phyloP scores from a whole-genome alignment of 345 rosid species.

The Lepidium sativum region DNA sequence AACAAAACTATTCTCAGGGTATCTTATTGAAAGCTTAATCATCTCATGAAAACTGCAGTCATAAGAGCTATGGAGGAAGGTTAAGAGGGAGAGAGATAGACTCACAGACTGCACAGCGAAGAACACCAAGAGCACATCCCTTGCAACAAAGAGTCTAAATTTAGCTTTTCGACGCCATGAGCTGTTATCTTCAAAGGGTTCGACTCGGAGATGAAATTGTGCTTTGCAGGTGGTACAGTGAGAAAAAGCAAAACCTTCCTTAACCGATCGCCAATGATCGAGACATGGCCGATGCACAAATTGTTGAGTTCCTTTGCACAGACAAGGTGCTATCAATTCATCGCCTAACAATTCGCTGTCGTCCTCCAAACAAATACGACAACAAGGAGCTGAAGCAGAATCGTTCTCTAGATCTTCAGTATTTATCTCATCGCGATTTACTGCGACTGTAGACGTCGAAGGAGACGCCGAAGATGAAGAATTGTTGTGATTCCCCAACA shows the following conservation, averaged over 20 bases:
- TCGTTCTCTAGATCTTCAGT: slow-evolving; percentile 58
- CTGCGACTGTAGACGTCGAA: neutral
- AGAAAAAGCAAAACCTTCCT: slow-evolving; percentile 96
- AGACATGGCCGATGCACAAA: slow-evolving; percentile 82
- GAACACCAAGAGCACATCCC: slow-evolving; percentile 86
- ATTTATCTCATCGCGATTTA: slow-evolving; percentile 47
- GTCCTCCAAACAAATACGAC: slow-evolving; percentile 89
- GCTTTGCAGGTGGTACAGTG: slow-evolving; percentile 93
- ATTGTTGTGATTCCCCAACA: slow-evolving; percentile 27
- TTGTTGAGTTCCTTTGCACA: slow-evolving; percentile 96
- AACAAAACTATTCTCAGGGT: neutral
- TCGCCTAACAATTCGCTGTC: slow-evolving; percentile 71
- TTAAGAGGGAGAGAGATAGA: neutral
- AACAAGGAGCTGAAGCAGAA: slow-evolving; percentile 53
- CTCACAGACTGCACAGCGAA: slow-evolving; percentile 81
- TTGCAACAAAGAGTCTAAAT: slow-evolving; percentile 89
- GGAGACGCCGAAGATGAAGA: slow-evolving; percentile 13
- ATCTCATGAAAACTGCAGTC: neutral
- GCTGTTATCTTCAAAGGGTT: slow-evolving; percentile 62
- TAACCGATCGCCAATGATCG: slow-evolving; percentile 88
- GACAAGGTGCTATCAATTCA: slow-evolving; percentile 93
- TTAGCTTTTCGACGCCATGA: slow-evolving; percentile 74
- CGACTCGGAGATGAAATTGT: slow-evolving; percentile 70
- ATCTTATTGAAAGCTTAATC: neutral
- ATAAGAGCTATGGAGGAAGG: neutral